Evolutionary conservation across 495 filamentous ascomycete species (phyloP).

Genomic region (Daldinia decipiens): DNA sequence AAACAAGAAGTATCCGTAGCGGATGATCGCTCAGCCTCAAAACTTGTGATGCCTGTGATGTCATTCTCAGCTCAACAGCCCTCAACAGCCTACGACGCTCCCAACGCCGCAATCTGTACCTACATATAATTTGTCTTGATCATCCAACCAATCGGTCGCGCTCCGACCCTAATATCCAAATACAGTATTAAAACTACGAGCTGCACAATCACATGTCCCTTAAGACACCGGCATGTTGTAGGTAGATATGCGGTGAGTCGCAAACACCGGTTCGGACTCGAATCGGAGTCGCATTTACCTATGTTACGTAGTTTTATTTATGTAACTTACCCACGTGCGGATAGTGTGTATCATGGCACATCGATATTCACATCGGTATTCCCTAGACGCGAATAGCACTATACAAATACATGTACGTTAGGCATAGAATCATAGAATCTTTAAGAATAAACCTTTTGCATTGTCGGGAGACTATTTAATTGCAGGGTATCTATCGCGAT

Average conservation of each 20-base stretch:
- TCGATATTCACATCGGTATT: background rate
- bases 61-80: constrained; percentile 40
- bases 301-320: background rate
- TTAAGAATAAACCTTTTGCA: constrained; percentile 2
- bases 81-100: background rate
- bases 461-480: constrained; percentile 35
- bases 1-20: constrained; percentile 35
- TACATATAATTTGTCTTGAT: background rate
- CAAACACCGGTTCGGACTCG: background rate
- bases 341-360: background rate
- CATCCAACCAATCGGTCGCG: constrained; percentile 29
- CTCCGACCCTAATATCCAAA: constrained; percentile 8
- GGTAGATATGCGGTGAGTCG: constrained; percentile 9
- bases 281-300: background rate
- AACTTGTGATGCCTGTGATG: constrained; percentile 32
- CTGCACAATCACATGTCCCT: constrained; percentile 8
- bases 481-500: constrained; percentile 46
- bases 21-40: constrained; percentile 40
- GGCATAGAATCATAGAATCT: background rate
- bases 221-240: background rate
- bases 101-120: background rate
- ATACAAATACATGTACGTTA: background rate
- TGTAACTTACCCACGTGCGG: background rate
- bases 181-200: background rate
- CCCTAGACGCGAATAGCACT: background rate